These are phyloP conservation scores for Ordospora colligata DNA, from an alignment of 371 early-diverging fungal species.

Conservation along the genomic window DNA sequence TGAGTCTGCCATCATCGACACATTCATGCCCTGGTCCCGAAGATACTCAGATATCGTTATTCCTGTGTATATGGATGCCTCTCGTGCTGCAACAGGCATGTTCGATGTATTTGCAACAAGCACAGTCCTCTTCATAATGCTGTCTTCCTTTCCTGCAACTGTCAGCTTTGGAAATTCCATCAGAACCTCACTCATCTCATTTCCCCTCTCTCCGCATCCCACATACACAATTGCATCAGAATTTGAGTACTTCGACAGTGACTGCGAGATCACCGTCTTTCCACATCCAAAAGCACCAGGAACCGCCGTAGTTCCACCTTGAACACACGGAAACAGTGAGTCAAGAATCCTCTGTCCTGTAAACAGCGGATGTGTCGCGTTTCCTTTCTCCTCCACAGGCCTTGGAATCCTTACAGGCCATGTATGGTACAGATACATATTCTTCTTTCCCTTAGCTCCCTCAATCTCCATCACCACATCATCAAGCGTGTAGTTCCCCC, in stretches of 20 bases:
- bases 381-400: constrained; percentile 86
- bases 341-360: constrained; percentile 98
- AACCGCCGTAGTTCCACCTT: constrained; percentile 99
- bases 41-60: constrained; percentile 99
- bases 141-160: constrained; percentile 74
- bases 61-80: constrained; percentile 99
- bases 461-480: constrained; percentile 85
- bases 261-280: constrained; percentile 99
- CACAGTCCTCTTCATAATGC: constrained; percentile 99
- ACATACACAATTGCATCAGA: constrained; percentile 98
- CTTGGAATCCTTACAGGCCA: constrained; percentile 99
- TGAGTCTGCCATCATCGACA: constrained; percentile 99
- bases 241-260: constrained; percentile 98
- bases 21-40: constrained; percentile 98
- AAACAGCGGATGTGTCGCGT: constrained; percentile 85
- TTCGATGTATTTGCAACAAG: constrained; percentile 99
- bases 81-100: constrained; percentile 99
- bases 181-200: constrained; percentile 99
- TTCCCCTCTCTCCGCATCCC: constrained; percentile 98
- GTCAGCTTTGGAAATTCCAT: constrained; percentile 93
- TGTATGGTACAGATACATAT: constrained; percentile 83
- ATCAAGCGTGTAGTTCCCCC: constrained; percentile 79
- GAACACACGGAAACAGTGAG: constrained; percentile 97
- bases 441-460: constrained; percentile 73
- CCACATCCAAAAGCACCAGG: constrained; percentile 99